Evolutionary conservation across 306 rosid genomes (phyloP), one percentile per base, ranked within the genome.

Genomic region (Ormosia semicastrata): DNA sequence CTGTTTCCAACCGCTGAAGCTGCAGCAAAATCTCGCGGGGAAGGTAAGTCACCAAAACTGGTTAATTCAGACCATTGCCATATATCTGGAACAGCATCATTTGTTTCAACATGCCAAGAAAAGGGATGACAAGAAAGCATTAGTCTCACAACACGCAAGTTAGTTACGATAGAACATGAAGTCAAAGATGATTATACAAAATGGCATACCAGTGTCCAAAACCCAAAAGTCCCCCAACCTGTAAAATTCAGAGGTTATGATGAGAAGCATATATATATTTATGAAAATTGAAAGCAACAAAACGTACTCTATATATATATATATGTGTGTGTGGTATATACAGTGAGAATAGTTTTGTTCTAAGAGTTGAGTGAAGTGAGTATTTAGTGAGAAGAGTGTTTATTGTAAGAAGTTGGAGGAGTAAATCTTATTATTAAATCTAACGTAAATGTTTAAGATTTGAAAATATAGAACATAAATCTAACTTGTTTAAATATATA

Each of bases 201-300:
- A 56, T 60, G 18, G 60, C 92, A 80, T 89, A 95, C 98, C 99
- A 7, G 98, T 95, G 86, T 95, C 99, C 76, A 95, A 79, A 86
- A 95, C 99, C 99, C 99, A 95, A 85, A 95, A 93, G 91, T 95
- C 99, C 69, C 99, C 99, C 86, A 92, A 87, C 95, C 99, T 93
- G 89, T 78, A 79, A 81, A 62, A 75, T 78, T 72, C 77, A 95
- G 69, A 34, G 47, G 8, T 32, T 52, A 59, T 71, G 39, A 63
- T 84, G 69, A 88, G 59, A 76, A 74, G 34, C 76, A 74, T 18
- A 6, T 6, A n/a, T 14, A 36, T 0, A 3, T 40, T 17, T 2
- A 40, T 13, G 44, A 30, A 15, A 53, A 17, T 29, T 18, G 33
- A 53, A 39, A 66, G 43, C 30, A 30, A 58, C 2, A 71, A 32